Base-by-base conservation (phyloP, 805 yeast genomes). In the Dipodascus albidus region DNA sequence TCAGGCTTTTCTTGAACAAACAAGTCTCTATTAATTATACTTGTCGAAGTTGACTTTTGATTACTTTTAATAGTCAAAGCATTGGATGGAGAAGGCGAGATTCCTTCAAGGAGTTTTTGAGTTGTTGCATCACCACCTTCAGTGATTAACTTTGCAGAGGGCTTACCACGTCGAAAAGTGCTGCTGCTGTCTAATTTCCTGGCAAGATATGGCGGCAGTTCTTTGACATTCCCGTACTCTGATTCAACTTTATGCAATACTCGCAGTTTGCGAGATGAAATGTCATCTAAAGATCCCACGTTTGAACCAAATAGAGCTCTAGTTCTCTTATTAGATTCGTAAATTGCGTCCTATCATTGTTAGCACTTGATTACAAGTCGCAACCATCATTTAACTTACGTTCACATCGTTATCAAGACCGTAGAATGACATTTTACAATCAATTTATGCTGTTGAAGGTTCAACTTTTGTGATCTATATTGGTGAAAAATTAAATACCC, bases 141-240 rank as follows among this genome's bases (percentile, higher is more conserved):
- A 52, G 23, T 41, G 57, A 55, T 49, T 48, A 50, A 21, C 54
- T 47, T 1, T 54, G 56, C 44, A 58, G 51, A 19, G 55, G 51
- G 2, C 53, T 24, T 3, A 52, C 52, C 33, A 52, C 52, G 52
- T 49, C 50, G 23, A 52, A 50, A n/a, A 54, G 50, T 17, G 56
- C 23, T 19, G 44, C 51, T 38, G 50, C 24, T 42, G 49, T 50
- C 50, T 15, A 62, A 50, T 49, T 59, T 62, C 3, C 59, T 57
- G 3, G 58, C 60, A 4, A 64, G 53, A 49, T 62, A 60, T 11
- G 54, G 53, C n/a, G 67, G 67, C 19, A 64, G 54, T 9, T 57
- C 59, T 47, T 33, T 49, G 2, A 61, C 64, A 6, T 47, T 17
- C 1, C 49, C 53, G 48, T 61, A 64, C 42, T 64, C 63, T 24